Base-by-base conservation (phyloP, 2,329 filamentous ascomycete genomes). In the Sarocladium oryzae region DNA sequence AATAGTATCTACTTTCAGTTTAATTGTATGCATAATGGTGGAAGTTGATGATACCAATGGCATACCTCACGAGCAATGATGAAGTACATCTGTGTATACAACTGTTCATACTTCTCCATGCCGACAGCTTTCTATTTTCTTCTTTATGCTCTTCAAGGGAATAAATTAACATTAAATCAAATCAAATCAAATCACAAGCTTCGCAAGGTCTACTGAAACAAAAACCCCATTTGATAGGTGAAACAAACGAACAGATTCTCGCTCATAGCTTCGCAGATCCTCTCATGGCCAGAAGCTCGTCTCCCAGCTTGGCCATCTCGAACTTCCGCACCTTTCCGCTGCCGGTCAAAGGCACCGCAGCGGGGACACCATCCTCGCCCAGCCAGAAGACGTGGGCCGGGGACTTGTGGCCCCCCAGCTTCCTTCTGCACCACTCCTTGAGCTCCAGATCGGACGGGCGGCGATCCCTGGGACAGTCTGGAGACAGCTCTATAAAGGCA, bases 341-440 rank as follows among this genome's bases (percentile, higher is more conserved):
- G 0, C 84, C 84, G n/a, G 84, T 87, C 60, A 86, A 69, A 9
- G 84, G 84, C 28, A 85, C 72, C 1, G 71, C 68, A 1, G 58
- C 58, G 1, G 81, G 75, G 21, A 84, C 73, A 10, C 76, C 78
- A 41, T 76, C 75, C 56, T 79, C 70, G 0, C 87, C 88, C 23
- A 91, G 74, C 78, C 86, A 89, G 62, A 90, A 90, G n/a, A 91
- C 64, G 63, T 89, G 78, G 8, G 79, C 72, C 0, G 88, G 87
- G 3, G 84, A 82, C 68, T 88, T 88, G 62, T 87, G 84, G 33
- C 76, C 71, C 1, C 83, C 84, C 6, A 88, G 72, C 32, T 72
- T 76, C 57, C 78, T 69, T 49, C 79, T 73, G 1, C 82, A 81
- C 83, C 83, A 87, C 38, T 77, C 73, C 15, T 76, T 71, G n/a